These are phyloP conservation scores for Stellera chamaejasme DNA, from an alignment of 345 rosid genomes.

Conservation along the genomic window DNA sequence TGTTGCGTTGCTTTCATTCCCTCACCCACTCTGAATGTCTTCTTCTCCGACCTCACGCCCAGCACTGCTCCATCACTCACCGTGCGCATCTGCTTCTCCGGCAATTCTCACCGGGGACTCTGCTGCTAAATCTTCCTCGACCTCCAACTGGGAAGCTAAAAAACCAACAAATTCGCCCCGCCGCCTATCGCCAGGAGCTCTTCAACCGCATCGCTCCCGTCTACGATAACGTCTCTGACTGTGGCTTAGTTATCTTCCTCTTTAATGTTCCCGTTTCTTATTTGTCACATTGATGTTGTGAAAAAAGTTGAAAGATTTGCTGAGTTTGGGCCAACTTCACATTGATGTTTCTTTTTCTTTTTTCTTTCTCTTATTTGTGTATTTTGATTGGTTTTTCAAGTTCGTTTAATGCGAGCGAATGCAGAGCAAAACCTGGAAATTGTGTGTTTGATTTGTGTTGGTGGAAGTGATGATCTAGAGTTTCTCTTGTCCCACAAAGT, in stretches of 20 bases:
- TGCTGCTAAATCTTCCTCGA: constrained; percentile 16
- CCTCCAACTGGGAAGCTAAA: constrained; percentile 4
- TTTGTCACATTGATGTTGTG: neutral
- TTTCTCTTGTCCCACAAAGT: constrained; percentile 81
- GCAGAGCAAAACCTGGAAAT: constrained; percentile 63
- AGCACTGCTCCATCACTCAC: too few species aligned
- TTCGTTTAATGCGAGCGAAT: constrained; percentile 3
- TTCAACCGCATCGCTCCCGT: constrained; percentile 81
- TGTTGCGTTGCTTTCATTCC: too few species aligned
- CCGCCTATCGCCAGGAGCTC: constrained; percentile 47
- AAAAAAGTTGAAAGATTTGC: constrained; percentile 60
- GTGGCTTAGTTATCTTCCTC: neutral
- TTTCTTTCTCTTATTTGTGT: too few species aligned
- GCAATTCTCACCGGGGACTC: constrained; percentile 18
- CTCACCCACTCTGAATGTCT: too few species aligned
- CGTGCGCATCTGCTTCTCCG: too few species aligned
- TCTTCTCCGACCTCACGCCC: too few species aligned
- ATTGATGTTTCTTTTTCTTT: constrained; percentile 7
- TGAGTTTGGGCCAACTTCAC: constrained; percentile 82
- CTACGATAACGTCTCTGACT: constrained; percentile 46
- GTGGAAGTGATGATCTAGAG: constrained; percentile 86
- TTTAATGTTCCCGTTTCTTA: neutral
- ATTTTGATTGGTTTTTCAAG: too few species aligned
- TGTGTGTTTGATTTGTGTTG: constrained; percentile 71
- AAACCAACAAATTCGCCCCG: constrained; percentile 20